A percentile compares a stretch with the other conserved stretches of the same genome.
These are phyloP conservation scores for Trichoderma polysporum DNA, from an alignment of 2,329 filamentous ascomycete species.

Conservation along the genomic window DNA sequence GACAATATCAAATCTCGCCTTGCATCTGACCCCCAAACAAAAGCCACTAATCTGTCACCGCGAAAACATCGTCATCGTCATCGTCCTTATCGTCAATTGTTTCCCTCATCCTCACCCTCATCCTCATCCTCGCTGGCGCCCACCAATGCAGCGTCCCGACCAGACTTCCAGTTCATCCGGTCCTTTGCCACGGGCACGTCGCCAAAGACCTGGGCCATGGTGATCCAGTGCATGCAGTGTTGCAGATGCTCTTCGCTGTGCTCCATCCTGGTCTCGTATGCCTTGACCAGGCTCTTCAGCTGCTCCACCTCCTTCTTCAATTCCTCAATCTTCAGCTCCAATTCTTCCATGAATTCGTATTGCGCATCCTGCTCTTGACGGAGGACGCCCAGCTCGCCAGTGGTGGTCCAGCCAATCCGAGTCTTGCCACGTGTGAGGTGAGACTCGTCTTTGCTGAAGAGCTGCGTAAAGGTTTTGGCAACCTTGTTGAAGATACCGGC, in stretches of 20 bases:
- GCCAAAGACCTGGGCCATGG: slow-evolving; percentile 18
- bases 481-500: background rate
- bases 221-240: slow-evolving; percentile 20
- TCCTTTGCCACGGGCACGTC: slow-evolving; percentile 10
- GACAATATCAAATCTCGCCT: background rate
- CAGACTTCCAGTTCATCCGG: slow-evolving; percentile 8
- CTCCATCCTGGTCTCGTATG: slow-evolving; percentile 1
- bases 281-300: background rate
- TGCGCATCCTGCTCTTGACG: background rate
- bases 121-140: background rate
- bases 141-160: background rate
- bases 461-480: background rate
- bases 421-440: background rate
- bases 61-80: background rate
- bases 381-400: background rate
- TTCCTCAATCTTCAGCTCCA: slow-evolving; percentile 6
- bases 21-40: background rate
- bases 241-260: background rate
- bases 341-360: slow-evolving; percentile 5
- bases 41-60: background rate
- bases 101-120: background rate
- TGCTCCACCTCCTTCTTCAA: slow-evolving; percentile 1
- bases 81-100: background rate
- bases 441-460: background rate
- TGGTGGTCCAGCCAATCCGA: background rate